Percentiles rank a stretch among this genome's conserved stretches.
These are phyloP conservation scores for Phytophthora sp. DNA, from an alignment of 352 stramenopile genomes.

Conservation along the genomic window DNA sequence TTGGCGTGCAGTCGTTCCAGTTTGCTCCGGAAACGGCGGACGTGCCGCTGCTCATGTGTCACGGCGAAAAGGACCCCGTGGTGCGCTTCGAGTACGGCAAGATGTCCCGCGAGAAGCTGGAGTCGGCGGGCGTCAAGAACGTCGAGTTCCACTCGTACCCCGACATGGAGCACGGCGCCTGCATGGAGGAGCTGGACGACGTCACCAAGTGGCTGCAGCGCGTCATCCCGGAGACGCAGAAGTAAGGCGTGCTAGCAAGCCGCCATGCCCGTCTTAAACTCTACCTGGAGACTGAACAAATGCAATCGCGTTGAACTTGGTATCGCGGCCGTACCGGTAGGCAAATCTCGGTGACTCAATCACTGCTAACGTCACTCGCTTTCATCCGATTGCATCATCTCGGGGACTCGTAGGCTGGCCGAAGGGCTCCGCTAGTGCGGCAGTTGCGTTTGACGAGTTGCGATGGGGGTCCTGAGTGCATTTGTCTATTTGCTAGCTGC, in stretches of 20 bases:
- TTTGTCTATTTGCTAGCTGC: constrained; percentile 24
- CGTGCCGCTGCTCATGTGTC: constrained; percentile 82
- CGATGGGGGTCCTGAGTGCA: constrained; percentile 8
- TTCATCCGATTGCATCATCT: constrained; percentile 18
- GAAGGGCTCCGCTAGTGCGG: neutral
- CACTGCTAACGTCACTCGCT: neutral
- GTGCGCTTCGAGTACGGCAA: constrained; percentile 70
- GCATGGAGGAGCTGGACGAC: constrained; percentile 72
- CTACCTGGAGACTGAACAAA: neutral
- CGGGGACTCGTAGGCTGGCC: too few relatives aligned
- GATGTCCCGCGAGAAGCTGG: constrained; percentile 65
- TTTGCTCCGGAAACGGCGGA: constrained; percentile 52
- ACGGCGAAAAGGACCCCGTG: constrained; percentile 70
- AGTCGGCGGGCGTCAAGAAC: constrained; percentile 53
- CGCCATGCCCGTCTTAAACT: neutral
- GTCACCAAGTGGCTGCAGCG: constrained; percentile 66
- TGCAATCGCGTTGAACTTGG: neutral
- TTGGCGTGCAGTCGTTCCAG: constrained; percentile 56
- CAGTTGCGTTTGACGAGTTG: constrained; percentile 5
- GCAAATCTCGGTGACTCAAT: neutral
- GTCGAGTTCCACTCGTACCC: constrained; percentile 71
- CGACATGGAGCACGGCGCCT: constrained; percentile 69
- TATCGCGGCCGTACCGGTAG: neutral
- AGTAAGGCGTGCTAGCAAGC: constrained; percentile 1
- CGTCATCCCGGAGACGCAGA: constrained; percentile 44